These are phyloP conservation scores for Paecilomyces sp. DNA, from an alignment of 2,329 filamentous ascomycete genomes.

Conservation along the genomic window DNA sequence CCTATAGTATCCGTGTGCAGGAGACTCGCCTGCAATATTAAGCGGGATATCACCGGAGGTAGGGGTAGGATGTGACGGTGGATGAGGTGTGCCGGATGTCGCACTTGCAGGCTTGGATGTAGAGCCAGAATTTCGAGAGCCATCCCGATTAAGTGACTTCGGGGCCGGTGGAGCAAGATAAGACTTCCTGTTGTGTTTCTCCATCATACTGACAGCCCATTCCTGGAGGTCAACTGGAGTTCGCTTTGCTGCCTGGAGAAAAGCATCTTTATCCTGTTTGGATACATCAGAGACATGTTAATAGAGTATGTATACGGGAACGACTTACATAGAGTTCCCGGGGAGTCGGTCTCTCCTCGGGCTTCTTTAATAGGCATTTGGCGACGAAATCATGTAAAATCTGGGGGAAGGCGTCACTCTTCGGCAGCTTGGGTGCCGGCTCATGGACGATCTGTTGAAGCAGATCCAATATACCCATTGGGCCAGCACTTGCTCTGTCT, in stretches of 20 bases:
- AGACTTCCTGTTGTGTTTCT: constrained; percentile 90
- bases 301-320: not conserved
- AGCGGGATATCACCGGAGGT: constrained; percentile 69
- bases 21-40: constrained; percentile 28
- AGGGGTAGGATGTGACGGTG: constrained; percentile 48
- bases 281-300: constrained; percentile 14
- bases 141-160: constrained; percentile 61
- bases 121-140: constrained; percentile 8
- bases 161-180: constrained; percentile 79
- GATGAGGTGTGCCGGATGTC: constrained; percentile 5
- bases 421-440: constrained; percentile 83
- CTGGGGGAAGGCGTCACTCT: constrained; percentile 92
- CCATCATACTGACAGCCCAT: constrained; percentile 92
- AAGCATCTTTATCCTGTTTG: constrained; percentile 75
- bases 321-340: constrained; percentile 78
- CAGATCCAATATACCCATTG: constrained; percentile 90
- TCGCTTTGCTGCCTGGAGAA: constrained; percentile 91
- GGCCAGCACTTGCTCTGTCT: constrained; percentile 58
- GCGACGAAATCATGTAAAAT: constrained; percentile 97
- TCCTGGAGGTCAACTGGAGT: constrained; percentile 90
- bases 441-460: constrained; percentile 97
- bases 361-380: constrained; percentile 86
- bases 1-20: constrained; percentile 17
- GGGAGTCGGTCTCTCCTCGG: constrained; percentile 82
- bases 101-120: constrained; percentile 16